Base-by-base conservation (phyloP, 139 green algal species). In the Chlamydomonas sp. region DNA sequence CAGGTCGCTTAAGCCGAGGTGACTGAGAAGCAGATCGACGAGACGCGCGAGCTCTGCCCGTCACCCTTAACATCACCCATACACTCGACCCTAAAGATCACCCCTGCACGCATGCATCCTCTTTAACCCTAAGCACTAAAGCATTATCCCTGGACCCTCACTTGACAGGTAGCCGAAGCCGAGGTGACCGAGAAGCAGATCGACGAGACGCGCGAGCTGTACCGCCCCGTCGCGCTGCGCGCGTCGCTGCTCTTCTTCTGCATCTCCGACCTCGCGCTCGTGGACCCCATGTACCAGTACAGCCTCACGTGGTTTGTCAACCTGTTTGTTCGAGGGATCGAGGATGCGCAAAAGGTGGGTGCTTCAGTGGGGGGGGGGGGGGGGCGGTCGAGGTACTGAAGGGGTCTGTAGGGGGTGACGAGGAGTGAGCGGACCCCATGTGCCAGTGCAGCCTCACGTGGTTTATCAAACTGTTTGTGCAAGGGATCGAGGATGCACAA, bases 221-320 rank as follows among this genome's bases (percentile, higher is more conserved):
- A 92, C 79, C 81, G 85, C 26, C 83, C 83, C 2, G 87, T 92
- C 58, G 87, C 87, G 26, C 59, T 83, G 29, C 79, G 87, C 48
- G 76, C 87, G 24, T 84, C 69, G 5, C 71, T 90, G 28, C 81
- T 92, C 36, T 92, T 92, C 76, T 92, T 92, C 79, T 90, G 85
- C 76, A 92, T 92, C 73, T 76, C 66, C 35, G 85, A 92, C 73
- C 75, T 92, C n/a, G 83, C 83, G 22, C 48, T 79, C 49, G 81
- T 92, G 31, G 87, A 92, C 72, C 87, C 87, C 59, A 92, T 92
- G 87, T 92, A 92, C 78, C 87, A 92, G 79, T 90, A 90, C 48
- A 59, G 36, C 29, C 63, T 70, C 35, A 58, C 35, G 29, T 79
- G 72, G 72, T 78, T 78, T 58, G 69, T 73, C 50, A 33, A 43